Conservation (phyloP, 371 early-diverging fungal species). For the Mucor racemosus region DNA sequence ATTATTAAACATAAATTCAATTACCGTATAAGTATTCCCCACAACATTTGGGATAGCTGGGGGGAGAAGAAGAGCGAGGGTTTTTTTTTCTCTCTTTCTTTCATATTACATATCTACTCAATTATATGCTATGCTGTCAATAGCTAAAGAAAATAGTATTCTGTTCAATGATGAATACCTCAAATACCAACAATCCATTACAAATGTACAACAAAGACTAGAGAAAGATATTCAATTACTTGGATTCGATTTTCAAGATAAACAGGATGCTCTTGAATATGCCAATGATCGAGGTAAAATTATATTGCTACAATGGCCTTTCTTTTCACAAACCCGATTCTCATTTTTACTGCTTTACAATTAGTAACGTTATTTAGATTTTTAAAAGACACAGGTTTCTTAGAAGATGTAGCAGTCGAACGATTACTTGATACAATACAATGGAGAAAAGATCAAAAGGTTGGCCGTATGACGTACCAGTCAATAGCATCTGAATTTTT, state of each 20-base stretch:
- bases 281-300: slow-evolving; percentile 36
- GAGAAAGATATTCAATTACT: slow-evolving; percentile 27
- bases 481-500: slow-evolving; percentile 42
- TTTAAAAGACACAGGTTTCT: slow-evolving; percentile 28
- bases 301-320: neutral
- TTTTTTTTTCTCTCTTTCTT: slow-evolving; percentile 2
- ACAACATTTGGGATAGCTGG: slow-evolving; percentile 3
- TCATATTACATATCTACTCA: neutral
- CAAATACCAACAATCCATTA: slow-evolving; percentile 13
- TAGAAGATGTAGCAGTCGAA: slow-evolving; percentile 17
- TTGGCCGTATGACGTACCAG: slow-evolving; percentile 33
- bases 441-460: slow-evolving; percentile 42
- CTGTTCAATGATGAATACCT: slow-evolving; percentile 31
- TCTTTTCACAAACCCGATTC: too few relatives aligned
- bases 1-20: neutral
- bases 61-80: neutral
- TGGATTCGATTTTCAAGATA: slow-evolving; percentile 23
- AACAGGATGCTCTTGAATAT: slow-evolving; percentile 32
- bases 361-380: slow-evolving; percentile 34
- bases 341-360: neutral
- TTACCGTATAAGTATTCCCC: neutral
- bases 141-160: slow-evolving; percentile 25
- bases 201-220: slow-evolving; percentile 20
- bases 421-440: slow-evolving; percentile 44
- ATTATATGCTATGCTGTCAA: slow-evolving; percentile 17